Evolutionary conservation across 2,329 filamentous ascomycete genomes (phyloP).

Genomic region (Cladosporium sp.): DNA sequence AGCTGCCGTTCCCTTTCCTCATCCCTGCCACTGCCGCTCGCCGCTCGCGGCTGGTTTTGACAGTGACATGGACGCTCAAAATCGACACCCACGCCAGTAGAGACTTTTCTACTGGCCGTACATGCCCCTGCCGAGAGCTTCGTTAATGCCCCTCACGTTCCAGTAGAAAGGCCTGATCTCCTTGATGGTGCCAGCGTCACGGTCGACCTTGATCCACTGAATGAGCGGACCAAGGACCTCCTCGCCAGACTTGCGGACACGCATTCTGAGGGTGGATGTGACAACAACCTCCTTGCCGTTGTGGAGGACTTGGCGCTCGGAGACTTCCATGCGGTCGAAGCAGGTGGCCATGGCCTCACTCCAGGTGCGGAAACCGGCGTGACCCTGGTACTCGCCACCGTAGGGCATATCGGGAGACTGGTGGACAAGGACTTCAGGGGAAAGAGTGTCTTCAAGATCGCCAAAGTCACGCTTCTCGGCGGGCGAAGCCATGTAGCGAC

Average conservation of each 20-base stretch:
- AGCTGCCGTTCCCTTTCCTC: background rate
- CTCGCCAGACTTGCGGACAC: conserved; percentile 36
- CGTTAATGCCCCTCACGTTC: conserved; percentile 34
- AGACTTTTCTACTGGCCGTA: conserved; percentile 14
- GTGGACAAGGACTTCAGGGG: conserved; percentile 31
- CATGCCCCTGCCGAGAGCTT: conserved; percentile 22
- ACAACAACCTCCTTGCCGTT: conserved; percentile 35
- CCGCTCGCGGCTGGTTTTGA: conserved; percentile 1
- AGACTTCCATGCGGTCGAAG: conserved; percentile 34
- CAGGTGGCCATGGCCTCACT: conserved; percentile 33
- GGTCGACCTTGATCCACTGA: conserved; percentile 38
- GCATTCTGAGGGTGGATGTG: conserved; percentile 31
- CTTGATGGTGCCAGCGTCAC: conserved; percentile 35
- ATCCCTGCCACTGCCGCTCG: background rate
- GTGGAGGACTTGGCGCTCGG: conserved; percentile 38
- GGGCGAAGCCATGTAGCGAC: conserved; percentile 37
- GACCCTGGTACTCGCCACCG: conserved; percentile 35
- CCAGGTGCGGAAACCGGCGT: conserved; percentile 38
- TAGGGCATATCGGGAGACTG: conserved; percentile 41
- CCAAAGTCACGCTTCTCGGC: conserved; percentile 36
- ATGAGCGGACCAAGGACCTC: conserved; percentile 34
- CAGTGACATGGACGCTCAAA: background rate
- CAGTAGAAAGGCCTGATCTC: conserved; percentile 41
- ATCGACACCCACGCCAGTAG: background rate
- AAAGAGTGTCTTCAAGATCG: conserved; percentile 33